Base-by-base conservation (phyloP, 768 basidiomycete genomes). In the Tricholoma sp. region DNA sequence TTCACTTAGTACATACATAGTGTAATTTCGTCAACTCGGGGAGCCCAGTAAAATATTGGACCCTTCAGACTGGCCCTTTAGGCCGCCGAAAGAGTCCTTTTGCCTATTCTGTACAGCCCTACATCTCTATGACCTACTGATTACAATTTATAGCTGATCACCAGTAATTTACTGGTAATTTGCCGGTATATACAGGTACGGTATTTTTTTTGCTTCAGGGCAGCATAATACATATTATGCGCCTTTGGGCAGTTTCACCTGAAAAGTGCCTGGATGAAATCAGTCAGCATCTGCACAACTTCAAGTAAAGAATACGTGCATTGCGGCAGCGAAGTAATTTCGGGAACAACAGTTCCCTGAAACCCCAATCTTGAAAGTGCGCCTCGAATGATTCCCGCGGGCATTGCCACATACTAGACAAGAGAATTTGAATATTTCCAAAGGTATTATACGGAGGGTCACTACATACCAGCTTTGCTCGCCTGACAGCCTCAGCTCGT, bases 341-440 rank as follows among this genome's bases (percentile, higher is more conserved):
- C 94, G 4, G 92, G 85, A 1, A 80, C 74, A 0, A 98, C 90
- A 2, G 81, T 84, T 18, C 81, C 85, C 39, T 86, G 80, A 57
- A 86, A 81, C 10, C 94, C 95, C 24, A 98, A 72, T 54, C 93
- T 78, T 11, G 80, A 74, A 1, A 98, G 79, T 2, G 91, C 86
- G 17, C 94, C 94, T 53, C 86, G 84, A 42, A 98, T 85, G 49
- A 96, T 80, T 10, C 94, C 94, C 39, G 85, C 82, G 1, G 93
- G 83, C 70, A 94, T 84, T 3, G 89, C 83, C 11, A 86, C 84
- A 64, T 93, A 91, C 91, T 96, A 57, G 45, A 17, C 34, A 18
- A 48, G 55, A 32, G 29, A 54, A n/a, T 1, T 20, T 32, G 37
- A 0, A 51, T n/a, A 10, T 33, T 49, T 28, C 36, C 18, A 44